Evolutionary conservation across 164 flowering plant genomes (phyloP).

Genomic region (Liquidambar formosana): DNA sequence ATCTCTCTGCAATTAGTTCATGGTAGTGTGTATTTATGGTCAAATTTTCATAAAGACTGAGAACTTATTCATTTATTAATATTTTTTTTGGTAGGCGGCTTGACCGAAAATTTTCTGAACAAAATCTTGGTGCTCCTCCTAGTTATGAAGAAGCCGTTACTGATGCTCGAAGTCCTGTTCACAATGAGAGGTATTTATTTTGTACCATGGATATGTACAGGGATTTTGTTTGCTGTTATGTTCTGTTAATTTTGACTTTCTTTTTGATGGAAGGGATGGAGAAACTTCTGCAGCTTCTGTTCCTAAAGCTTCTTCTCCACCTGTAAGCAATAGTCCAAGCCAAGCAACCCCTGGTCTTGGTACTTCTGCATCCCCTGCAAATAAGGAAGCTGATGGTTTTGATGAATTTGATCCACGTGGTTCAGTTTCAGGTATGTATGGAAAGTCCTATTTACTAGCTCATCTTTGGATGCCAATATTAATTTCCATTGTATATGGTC

Average conservation of each 20-base stretch:
- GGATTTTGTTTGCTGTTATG: neutral
- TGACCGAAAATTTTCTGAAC: constrained; percentile 74
- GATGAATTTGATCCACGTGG: constrained; percentile 97
- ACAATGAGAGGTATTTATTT: constrained; percentile 64
- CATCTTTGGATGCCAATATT: neutral
- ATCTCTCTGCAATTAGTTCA: constrained; percentile 1
- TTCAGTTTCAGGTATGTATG: constrained; percentile 69
- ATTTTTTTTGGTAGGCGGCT: constrained; percentile 34
- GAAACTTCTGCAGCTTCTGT: constrained; percentile 46
- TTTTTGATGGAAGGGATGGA: constrained; percentile 49
- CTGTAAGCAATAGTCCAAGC: constrained; percentile 35
- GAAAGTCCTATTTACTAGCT: neutral
- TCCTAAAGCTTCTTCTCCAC: constrained; percentile 55
- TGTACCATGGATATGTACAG: neutral
- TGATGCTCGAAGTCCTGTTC: constrained; percentile 54
- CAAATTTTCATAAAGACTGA: neutral
- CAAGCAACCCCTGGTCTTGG: constrained; percentile 29
- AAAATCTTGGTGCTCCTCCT: constrained; percentile 81
- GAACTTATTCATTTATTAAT: neutral
- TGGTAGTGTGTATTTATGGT: neutral
- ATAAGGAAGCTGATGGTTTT: constrained; percentile 44
- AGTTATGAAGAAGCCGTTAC: constrained; percentile 84
- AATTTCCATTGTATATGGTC: neutral
- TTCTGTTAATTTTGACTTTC: constrained; percentile 13
- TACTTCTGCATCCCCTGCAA: constrained; percentile 35